A percentile compares a stretch with the other conserved stretches of the same genome.
Evolutionary conservation across 2,329 filamentous ascomycete species (phyloP).

Genomic region (Beauveria medogensis): DNA sequence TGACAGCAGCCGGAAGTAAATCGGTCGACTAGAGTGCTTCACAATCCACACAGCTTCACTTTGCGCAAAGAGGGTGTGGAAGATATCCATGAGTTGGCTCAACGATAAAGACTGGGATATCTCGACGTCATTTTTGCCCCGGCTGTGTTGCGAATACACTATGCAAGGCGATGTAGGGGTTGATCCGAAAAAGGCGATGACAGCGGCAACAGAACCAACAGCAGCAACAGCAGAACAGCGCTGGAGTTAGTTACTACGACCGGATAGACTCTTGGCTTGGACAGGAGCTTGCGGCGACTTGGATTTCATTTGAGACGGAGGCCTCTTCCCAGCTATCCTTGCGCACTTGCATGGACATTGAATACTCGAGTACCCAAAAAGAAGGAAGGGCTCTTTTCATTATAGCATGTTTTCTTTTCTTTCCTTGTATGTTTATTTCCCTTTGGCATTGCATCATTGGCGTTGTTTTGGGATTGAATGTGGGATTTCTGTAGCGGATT

Average conservation of each 20-base stretch:
- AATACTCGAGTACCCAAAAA: background rate
- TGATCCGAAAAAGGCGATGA: background rate
- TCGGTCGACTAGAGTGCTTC: background rate
- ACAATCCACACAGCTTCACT: too few relatives aligned
- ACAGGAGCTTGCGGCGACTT: background rate
- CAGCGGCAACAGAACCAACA: background rate
- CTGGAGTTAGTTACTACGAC: too few relatives aligned
- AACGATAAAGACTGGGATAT: too few relatives aligned
- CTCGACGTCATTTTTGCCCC: too few relatives aligned
- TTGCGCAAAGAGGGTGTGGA: too few relatives aligned
- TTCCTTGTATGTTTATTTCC: background rate
- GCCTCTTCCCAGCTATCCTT: background rate
- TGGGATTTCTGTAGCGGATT: background rate
- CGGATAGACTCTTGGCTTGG: too few relatives aligned
- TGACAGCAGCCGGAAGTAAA: background rate
- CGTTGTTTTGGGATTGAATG: background rate
- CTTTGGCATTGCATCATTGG: constrained; percentile 4
- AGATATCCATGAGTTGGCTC: too few relatives aligned
- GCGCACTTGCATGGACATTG: background rate
- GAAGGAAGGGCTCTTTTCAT: background rate
- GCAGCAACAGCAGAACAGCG: background rate
- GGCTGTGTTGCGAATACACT: too few relatives aligned
- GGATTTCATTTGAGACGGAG: background rate
- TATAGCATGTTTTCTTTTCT: background rate
- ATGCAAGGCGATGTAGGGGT: too few relatives aligned